Evolutionary conservation across 2,329 filamentous ascomycete genomes (phyloP).

Genomic region (Cladophialophora yegresii): DNA sequence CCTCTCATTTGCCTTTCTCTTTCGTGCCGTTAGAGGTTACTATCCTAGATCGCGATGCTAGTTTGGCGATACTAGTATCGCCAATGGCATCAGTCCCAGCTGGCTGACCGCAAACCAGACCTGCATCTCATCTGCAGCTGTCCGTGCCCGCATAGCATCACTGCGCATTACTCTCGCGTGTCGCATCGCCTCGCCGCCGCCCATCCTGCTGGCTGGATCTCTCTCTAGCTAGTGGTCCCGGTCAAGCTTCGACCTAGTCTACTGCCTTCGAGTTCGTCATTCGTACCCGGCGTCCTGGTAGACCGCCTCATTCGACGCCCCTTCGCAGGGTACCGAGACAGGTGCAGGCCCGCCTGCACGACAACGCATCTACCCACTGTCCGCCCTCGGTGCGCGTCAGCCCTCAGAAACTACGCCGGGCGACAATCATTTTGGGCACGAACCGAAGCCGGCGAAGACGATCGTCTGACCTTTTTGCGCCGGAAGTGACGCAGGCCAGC

Average conservation of each 20-base stretch:
- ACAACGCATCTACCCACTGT: slow-evolving; percentile 17
- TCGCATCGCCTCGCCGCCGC: slow-evolving; percentile 15
- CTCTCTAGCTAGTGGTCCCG: slow-evolving; percentile 13
- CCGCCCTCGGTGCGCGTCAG: slow-evolving; percentile 12
- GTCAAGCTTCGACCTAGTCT: slow-evolving; percentile 11
- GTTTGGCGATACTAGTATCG: slow-evolving; percentile 14
- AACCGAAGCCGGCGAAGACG: slow-evolving; percentile 24
- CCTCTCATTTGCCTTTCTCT: slow-evolving; percentile 6
- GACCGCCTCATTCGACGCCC: slow-evolving; percentile 29
- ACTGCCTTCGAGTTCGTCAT: slow-evolving; percentile 23
- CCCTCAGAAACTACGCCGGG: slow-evolving; percentile 20
- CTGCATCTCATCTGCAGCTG: slow-evolving; percentile 30
- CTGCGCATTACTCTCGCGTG: slow-evolving; percentile 16
- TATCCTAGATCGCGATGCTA: slow-evolving; percentile 22
- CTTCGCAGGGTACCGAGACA: slow-evolving; percentile 5
- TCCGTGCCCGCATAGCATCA: slow-evolving; percentile 29
- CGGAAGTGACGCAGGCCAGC: slow-evolving; percentile 35
- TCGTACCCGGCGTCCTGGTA: slow-evolving; percentile 22
- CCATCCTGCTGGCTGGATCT: slow-evolving; percentile 12
- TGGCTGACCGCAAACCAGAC: slow-evolving; percentile 21
- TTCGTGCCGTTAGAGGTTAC: slow-evolving; percentile 8
- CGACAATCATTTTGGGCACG: slow-evolving; percentile 34
- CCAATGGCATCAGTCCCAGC: slow-evolving; percentile 16
- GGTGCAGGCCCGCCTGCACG: slow-evolving; percentile 11
- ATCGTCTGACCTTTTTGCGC: slow-evolving; percentile 31